These are phyloP conservation scores for Sporothrix euskadiensis DNA, from an alignment of 2,329 filamentous ascomycete species.

Conservation along the genomic window DNA sequence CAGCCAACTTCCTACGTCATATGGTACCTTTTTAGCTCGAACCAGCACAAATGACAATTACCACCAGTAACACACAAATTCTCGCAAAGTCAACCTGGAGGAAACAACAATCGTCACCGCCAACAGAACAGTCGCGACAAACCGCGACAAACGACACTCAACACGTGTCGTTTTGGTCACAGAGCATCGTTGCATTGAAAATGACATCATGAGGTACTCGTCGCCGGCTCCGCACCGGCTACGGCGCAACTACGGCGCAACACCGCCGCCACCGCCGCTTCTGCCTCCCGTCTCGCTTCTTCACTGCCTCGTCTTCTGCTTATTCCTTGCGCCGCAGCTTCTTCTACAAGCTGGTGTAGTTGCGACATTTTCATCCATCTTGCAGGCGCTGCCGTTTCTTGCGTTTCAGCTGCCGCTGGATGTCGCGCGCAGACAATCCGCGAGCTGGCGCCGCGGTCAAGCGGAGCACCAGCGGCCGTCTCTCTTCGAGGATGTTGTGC, in stretches of 20 bases:
- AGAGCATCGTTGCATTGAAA: not conserved
- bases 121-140: not conserved
- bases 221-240: not conserved
- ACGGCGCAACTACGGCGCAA: not conserved
- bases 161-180: not conserved
- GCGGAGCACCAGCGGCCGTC: not conserved
- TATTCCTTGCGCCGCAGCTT: conserved; percentile 2
- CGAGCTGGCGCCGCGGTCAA: conserved; percentile 65
- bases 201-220: conserved; percentile 10
- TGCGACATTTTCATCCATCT: not conserved
- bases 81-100: not conserved
- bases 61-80: not conserved
- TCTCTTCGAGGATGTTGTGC: not conserved
- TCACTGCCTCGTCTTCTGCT: conserved; percentile 9
- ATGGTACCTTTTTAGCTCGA: not conserved
- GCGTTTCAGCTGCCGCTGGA: conserved; percentile 5
- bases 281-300: conserved; percentile 12
- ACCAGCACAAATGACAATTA: not conserved
- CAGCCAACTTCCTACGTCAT: not conserved
- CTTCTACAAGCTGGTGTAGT: not conserved
- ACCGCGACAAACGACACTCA: not conserved
- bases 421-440: conserved; percentile 46
- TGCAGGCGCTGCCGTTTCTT: conserved; percentile 11
- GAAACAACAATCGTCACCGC: not conserved
- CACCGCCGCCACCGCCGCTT: not conserved